Conservation (phyloP, 805 yeast species). For the Nakazawaea anatomiae region DNA sequence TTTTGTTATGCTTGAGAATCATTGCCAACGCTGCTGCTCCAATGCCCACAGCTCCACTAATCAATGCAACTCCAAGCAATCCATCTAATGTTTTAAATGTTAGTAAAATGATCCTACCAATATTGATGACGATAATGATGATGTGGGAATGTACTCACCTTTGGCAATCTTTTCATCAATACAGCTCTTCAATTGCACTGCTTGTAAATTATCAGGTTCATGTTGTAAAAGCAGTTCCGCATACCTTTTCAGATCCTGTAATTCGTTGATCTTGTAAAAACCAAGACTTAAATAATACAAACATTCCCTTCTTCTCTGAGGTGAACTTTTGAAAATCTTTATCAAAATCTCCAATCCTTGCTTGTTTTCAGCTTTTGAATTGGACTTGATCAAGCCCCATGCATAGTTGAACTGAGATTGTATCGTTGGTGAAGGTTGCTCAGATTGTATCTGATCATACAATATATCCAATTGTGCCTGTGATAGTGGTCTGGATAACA, state of each 20-base stretch:
- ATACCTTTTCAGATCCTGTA: conserved; percentile 77
- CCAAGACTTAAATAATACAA: conserved; percentile 85
- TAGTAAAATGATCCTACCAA: background rate
- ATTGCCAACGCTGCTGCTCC: conserved; percentile 62
- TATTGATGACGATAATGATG: background rate
- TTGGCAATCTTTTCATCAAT: conserved; percentile 80
- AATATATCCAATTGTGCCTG: conserved; percentile 71
- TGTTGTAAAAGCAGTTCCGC: conserved; percentile 67
- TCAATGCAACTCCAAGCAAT: conserved; percentile 78
- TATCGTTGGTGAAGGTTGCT: conserved; percentile 71
- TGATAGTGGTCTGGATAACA: conserved; percentile 46
- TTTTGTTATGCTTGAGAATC: conserved; percentile 23
- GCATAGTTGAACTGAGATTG: conserved; percentile 92
- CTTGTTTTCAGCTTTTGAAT: conserved; percentile 55
- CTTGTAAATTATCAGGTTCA: conserved; percentile 86
- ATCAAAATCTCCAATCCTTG: conserved; percentile 75
- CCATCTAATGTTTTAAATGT: conserved; percentile 49
- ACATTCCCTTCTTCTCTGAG: conserved; percentile 82
- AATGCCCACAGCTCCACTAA: conserved; percentile 80
- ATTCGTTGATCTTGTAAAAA: conserved; percentile 83
- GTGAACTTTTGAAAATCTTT: conserved; percentile 65
- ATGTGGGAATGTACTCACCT: conserved; percentile 19
- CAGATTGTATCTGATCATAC: conserved; percentile 70
- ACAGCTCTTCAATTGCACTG: conserved; percentile 59
- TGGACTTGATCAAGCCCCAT: conserved; percentile 88